These are phyloP conservation scores for Aspergillus ellipticus DNA, from an alignment of 495 filamentous ascomycete genomes.

Conservation along the genomic window DNA sequence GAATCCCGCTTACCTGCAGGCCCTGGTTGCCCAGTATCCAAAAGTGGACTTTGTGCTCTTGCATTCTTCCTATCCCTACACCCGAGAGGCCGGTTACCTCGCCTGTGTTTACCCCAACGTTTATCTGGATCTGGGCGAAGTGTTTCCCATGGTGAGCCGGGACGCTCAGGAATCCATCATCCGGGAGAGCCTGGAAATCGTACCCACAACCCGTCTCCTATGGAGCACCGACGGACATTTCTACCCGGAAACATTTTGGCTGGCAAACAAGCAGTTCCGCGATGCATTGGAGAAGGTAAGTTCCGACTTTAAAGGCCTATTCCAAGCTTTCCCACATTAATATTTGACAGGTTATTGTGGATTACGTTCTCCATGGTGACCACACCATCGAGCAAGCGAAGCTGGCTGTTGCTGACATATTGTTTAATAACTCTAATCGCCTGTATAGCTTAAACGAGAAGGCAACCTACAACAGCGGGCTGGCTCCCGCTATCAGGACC, in stretches of 20 bases:
- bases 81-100: conserved; percentile 76
- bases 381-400: conserved; percentile 56
- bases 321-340: not conserved
- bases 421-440: conserved; percentile 69
- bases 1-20: conserved; percentile 75
- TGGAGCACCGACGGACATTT: conserved; percentile 86
- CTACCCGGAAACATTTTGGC: conserved; percentile 78
- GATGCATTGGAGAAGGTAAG: conserved; percentile 64
- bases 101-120: conserved; percentile 77
- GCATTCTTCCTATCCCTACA: conserved; percentile 83
- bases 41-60: conserved; percentile 73
- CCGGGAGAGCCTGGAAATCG: conserved; percentile 70
- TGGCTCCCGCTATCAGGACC: not conserved
- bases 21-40: conserved; percentile 65
- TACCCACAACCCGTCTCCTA: conserved; percentile 70
- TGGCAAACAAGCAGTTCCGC: conserved; percentile 75
- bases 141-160: conserved; percentile 78
- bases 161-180: conserved; percentile 74
- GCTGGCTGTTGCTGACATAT: conserved; percentile 53
- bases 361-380: conserved; percentile 58
- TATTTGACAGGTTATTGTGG: conserved; percentile 50
- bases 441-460: conserved; percentile 53
- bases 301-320: not conserved
- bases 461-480: conserved; percentile 6
- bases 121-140: conserved; percentile 81